phyloP scores from a whole-genome alignment of 2,329 filamentous ascomycete species.

The Sporothrix mexicana region DNA sequence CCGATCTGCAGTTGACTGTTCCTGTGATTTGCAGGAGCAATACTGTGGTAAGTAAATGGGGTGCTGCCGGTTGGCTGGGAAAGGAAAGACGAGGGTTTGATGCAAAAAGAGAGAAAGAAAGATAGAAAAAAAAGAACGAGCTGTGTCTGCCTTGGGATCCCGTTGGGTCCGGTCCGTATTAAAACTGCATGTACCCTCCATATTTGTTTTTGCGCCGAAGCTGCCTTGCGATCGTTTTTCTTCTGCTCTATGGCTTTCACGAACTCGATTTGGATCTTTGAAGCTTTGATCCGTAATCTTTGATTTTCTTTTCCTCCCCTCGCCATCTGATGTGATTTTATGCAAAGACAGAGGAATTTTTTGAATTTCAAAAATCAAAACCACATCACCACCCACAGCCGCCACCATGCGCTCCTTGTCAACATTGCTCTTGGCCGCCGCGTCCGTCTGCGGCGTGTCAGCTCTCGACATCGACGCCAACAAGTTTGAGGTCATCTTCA shows the following conservation, averaged over 20 bases:
- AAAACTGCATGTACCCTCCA: not conserved
- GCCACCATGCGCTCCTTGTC: slow-evolving; percentile 17
- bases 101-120: no score
- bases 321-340: not conserved
- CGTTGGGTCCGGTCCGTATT: not conserved
- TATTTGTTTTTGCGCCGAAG: not conserved
- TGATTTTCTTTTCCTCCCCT: no score
- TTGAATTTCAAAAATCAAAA: not conserved
- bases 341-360: not conserved
- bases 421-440: slow-evolving; percentile 16
- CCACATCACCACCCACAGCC: not conserved
- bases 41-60: not conserved
- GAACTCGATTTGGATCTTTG: not conserved
- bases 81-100: not conserved
- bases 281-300: not conserved
- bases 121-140: not conserved
- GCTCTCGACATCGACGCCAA: not conserved
- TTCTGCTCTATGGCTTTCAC: not conserved
- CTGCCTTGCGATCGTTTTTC: not conserved
- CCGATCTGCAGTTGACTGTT: not conserved
- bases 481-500: not conserved
- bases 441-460: not conserved
- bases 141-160: slow-evolving; percentile 9
- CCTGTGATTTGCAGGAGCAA: not conserved
- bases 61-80: not conserved